Evolutionary conservation across 345 rosid species (phyloP).

Genomic region (Boechera stricta): DNA sequence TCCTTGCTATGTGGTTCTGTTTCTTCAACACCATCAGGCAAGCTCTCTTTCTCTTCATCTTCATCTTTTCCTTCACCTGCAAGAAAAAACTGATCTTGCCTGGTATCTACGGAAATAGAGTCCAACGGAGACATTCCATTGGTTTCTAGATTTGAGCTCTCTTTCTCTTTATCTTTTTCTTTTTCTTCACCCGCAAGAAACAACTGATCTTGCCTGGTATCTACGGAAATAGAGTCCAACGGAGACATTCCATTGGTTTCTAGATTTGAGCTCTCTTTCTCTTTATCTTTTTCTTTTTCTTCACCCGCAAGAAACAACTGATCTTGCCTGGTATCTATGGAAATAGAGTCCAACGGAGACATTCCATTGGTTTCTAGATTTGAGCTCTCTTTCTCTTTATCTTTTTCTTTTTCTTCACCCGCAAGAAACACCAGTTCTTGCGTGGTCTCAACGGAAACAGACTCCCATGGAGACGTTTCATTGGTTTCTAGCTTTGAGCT

Average conservation of each 20-base stretch:
- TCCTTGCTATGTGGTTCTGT: conserved; percentile 15
- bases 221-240: neutral
- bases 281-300: neutral
- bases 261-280: neutral
- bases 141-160: neutral
- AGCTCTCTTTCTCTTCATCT: conserved; percentile 13
- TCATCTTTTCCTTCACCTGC: neutral
- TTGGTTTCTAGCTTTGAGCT: conserved; percentile 23
- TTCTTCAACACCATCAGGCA: conserved; percentile 19
- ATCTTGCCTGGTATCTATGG: neutral
- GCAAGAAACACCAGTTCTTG: neutral
- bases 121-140: neutral
- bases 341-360: neutral
- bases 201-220: neutral
- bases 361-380: conserved; percentile 1
- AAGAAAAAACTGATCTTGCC: conserved; percentile 8
- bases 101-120: neutral
- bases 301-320: neutral
- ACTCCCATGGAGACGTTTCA: neutral
- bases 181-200: neutral
- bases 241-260: conserved; percentile 2
- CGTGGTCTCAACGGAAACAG: neutral
- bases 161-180: conserved; percentile 1
- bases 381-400: neutral
- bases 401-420: neutral